Percentiles rank a stretch among this genome's conserved stretches.
These are phyloP conservation scores for Aspergillus ustus DNA, from an alignment of 2,329 filamentous ascomycete genomes.

Conservation along the genomic window DNA sequence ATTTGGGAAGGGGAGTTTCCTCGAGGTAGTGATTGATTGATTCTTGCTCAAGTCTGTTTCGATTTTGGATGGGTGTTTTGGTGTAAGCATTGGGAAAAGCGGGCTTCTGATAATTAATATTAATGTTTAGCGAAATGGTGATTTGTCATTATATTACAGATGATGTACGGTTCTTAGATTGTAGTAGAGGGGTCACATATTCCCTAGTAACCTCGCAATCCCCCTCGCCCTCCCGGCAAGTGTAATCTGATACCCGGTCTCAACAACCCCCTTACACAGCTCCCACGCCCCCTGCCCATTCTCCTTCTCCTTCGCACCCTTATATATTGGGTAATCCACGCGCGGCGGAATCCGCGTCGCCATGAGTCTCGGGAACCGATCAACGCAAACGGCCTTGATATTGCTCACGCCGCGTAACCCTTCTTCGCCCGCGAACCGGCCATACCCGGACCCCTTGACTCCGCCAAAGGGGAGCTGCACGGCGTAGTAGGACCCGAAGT, in stretches of 20 bases:
- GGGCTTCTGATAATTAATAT: not conserved
- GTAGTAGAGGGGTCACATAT: constrained; percentile 35
- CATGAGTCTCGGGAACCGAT: constrained; percentile 62
- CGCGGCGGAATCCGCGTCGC: constrained; percentile 79
- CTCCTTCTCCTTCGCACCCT: constrained; percentile 55
- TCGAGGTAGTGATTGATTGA: not conserved
- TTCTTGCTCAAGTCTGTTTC: too few relatives aligned
- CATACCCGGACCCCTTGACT: constrained; percentile 86
- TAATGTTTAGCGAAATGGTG: not conserved
- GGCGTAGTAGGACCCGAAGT: constrained; percentile 92
- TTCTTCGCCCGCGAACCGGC: constrained; percentile 88
- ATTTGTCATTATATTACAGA: not conserved
- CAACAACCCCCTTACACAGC: constrained; percentile 50
- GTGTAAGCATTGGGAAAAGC: not conserved
- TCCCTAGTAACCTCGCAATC: constrained; percentile 42
- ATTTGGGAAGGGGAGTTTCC: constrained; percentile 44
- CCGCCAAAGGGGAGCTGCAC: constrained; percentile 95
- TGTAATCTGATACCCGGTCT: constrained; percentile 52
- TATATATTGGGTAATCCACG: constrained; percentile 78
- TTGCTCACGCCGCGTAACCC: constrained; percentile 86
- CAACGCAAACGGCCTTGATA: constrained; percentile 81
- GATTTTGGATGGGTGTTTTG: not conserved
- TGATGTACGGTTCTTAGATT: not conserved
- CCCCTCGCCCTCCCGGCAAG: constrained; percentile 47
- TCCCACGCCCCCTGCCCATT: constrained; percentile 69